Conservation (phyloP, 371 early-diverging fungal species). For the Blakeslea trispora region DNA sequence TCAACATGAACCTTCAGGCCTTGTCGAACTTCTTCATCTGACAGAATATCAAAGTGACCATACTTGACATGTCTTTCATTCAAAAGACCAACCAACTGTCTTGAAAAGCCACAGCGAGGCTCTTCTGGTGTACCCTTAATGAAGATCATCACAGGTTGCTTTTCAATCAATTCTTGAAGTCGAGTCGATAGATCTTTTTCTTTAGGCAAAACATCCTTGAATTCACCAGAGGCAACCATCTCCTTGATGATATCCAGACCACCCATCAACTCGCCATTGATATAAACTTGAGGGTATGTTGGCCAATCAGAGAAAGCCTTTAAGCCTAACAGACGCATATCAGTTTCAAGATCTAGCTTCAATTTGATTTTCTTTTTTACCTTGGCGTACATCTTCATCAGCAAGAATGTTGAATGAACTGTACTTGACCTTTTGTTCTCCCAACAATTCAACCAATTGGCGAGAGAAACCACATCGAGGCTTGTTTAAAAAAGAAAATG, state of each 20-base stretch:
- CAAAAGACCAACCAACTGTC: constrained; percentile 71
- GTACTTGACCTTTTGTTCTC: constrained; percentile 69
- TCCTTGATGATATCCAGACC: constrained; percentile 93
- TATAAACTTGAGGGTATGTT: constrained; percentile 90
- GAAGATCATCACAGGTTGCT: constrained; percentile 83
- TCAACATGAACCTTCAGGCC: constrained; percentile 59
- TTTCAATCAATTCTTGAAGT: constrained; percentile 68
- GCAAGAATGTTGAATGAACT: constrained; percentile 89
- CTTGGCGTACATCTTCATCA: constrained; percentile 87
- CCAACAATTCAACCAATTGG: constrained; percentile 69
- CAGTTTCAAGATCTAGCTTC: not conserved
- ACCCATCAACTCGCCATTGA: constrained; percentile 85
- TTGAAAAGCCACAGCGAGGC: constrained; percentile 89
- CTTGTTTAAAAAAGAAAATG: constrained; percentile 43
- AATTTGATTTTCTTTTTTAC: constrained; percentile 30
- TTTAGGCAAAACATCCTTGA: constrained; percentile 58
- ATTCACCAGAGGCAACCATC: constrained; percentile 77
- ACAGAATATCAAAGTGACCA: constrained; percentile 84
- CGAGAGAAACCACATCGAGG: constrained; percentile 81
- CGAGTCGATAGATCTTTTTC: constrained; percentile 76
- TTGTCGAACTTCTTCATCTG: constrained; percentile 88
- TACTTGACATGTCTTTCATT: constrained; percentile 72
- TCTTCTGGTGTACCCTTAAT: constrained; percentile 92
- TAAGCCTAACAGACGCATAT: constrained; percentile 46
- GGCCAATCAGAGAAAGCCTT: constrained; percentile 91